Conservation (phyloP, 169 alveolate genomes). For the Perkinsus chesapeaki region DNA sequence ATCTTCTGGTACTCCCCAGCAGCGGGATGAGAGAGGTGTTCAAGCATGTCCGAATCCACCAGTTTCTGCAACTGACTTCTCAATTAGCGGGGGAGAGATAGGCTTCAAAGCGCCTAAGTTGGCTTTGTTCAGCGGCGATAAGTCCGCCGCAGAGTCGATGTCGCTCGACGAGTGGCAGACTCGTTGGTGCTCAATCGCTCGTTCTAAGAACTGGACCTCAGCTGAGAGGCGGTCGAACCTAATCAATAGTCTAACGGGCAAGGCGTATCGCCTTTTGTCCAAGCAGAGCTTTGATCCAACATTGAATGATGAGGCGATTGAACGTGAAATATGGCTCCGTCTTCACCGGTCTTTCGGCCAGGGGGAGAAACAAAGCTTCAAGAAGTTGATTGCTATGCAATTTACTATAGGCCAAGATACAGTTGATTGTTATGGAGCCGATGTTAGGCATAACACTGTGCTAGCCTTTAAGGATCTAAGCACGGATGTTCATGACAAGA, state of each 20-base stretch:
- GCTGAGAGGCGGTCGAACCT: not conserved
- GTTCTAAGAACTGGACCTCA: not conserved
- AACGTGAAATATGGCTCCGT: not conserved
- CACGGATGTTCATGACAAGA: not conserved
- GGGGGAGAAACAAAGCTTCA: not conserved
- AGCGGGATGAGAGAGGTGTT: not conserved
- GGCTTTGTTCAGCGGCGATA: not conserved
- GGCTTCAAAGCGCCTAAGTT: not conserved
- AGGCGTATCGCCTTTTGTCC: not conserved
- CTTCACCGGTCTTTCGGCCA: not conserved
- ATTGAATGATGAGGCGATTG: not conserved
- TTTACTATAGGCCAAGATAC: not conserved
- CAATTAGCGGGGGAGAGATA: not conserved
- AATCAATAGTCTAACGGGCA: not conserved
- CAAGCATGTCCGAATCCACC: not conserved
- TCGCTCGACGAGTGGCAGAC: constrained; percentile 4
- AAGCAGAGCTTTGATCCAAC: not conserved
- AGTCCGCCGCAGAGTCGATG: not conserved
- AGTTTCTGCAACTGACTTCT: not conserved
- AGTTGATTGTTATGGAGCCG: not conserved
- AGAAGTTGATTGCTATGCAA: not conserved
- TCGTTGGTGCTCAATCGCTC: not conserved
- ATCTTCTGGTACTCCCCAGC: not conserved
- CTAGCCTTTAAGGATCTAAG: not conserved
- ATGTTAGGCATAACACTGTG: not conserved